These are phyloP conservation scores for Sphagnum fallax DNA, from an alignment of 228 moss, liverwort and hornwort genomes.

Conservation along the genomic window DNA sequence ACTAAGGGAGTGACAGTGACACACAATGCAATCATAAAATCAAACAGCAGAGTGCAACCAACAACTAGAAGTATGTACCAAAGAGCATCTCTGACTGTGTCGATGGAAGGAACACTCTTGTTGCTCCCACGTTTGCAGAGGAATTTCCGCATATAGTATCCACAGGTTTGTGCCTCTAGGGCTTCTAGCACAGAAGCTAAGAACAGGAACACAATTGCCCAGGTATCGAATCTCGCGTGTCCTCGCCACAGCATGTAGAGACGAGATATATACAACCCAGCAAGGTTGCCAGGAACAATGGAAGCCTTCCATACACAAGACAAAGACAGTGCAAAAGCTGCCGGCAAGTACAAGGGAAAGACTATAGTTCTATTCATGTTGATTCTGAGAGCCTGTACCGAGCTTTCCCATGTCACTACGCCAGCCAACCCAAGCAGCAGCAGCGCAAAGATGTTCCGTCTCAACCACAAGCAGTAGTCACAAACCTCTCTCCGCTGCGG, in stretches of 20 bases:
- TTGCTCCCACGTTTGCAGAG: slow-evolving; percentile 18
- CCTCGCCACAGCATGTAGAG: slow-evolving; percentile 46
- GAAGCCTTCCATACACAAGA: slow-evolving; percentile 54
- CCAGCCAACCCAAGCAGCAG: slow-evolving; percentile 17
- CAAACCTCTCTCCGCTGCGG: too few species aligned
- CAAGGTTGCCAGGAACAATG: slow-evolving; percentile 43
- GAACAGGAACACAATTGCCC: slow-evolving; percentile 26
- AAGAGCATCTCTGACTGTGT: slow-evolving; percentile 36
- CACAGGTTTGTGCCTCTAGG: slow-evolving; percentile 48
- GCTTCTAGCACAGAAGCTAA: slow-evolving; percentile 26
- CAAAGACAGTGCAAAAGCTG: slow-evolving; percentile 36
- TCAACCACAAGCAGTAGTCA: not conserved
- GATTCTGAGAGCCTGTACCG: slow-evolving; percentile 28
- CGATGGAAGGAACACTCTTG: slow-evolving; percentile 57
- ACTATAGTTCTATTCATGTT: slow-evolving; percentile 22
- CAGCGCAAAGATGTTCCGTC: slow-evolving; percentile 23
- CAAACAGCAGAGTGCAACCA: slow-evolving; percentile 30
- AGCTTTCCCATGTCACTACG: slow-evolving; percentile 49
- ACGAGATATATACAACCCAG: slow-evolving; percentile 31
- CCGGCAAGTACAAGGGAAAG: slow-evolving; percentile 56
- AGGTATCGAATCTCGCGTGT: slow-evolving; percentile 2
- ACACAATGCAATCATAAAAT: slow-evolving; percentile 18
- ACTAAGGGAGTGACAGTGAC: slow-evolving; percentile 26
- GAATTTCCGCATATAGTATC: slow-evolving; percentile 36
- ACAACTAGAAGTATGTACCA: slow-evolving; percentile 23